Evolutionary conservation across 352 stramenopile species (phyloP), one percentile per base, ranked within the genome.

Genomic region (Hyaloperonospora brassicae): DNA sequence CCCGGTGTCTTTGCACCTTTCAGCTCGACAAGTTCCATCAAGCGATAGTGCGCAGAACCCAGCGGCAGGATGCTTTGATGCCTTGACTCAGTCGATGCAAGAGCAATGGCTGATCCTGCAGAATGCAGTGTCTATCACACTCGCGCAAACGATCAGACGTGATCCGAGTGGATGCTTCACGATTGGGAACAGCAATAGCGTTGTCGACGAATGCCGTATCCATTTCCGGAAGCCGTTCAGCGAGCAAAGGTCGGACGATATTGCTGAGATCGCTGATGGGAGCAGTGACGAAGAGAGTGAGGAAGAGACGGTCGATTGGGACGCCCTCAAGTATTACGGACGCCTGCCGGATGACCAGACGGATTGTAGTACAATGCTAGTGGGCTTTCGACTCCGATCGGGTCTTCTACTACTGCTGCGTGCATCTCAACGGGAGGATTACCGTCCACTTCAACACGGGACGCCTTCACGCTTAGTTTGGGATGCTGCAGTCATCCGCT

Each of bases 271-370:
- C n/a, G 52, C 70, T 0, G 61, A 65, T 34, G 52, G 66, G 10
- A 72, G 59, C 21, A 55, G 67, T 4, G 59, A 68, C 7, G 60
- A 66, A 2, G 65, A 77, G 24, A 54, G 61, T 24, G 59, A 64
- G 38, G 52, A 76, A 5, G 72, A 82, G n/a, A 55, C 63, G n/a
- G 59, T 87, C 36, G 75, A 87, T 47, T 87, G 77, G 77, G 43
- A 64, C 2, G 70, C 69, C 1, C 46, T 87, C 14, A 70, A 64
- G 22, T 54, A 73, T 17, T 67, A 57, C 45, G 52, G 57, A 9
- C 31, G 42, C 24, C 45, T 48, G 1, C 55, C 48, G n/a, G 42
- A 63, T 48, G 39, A 27, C 9, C 36, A 47, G 24, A 25, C 57
- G 1, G 46, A 21, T 11, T 43, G 40, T 25, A 56, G 45, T 25